Evolutionary conservation across 1,284 basidiomycete species (phyloP).

Genomic region (Hymenochaete sp.): DNA sequence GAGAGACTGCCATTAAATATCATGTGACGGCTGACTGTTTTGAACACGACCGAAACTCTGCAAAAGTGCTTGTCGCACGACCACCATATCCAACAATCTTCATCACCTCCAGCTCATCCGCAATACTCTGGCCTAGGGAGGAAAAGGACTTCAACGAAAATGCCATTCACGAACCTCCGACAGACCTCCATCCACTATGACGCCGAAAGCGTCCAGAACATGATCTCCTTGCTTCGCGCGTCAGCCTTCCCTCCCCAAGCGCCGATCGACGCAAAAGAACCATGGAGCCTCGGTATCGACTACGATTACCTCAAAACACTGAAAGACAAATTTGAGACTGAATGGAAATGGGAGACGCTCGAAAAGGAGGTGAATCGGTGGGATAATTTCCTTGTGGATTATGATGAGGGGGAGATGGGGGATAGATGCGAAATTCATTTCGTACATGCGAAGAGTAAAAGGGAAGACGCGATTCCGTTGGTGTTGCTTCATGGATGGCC

Average conservation of each 20-base stretch:
- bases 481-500: slow-evolving; percentile 24
- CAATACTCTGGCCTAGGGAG: too few relatives aligned
- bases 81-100: too few relatives aligned
- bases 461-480: slow-evolving; percentile 21
- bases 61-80: too few relatives aligned
- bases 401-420: slow-evolving; percentile 13
- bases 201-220: background rate
- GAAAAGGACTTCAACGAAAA: background rate
- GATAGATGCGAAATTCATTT: slow-evolving; percentile 20
- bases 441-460: slow-evolving; percentile 19
- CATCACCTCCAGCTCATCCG: too few relatives aligned
- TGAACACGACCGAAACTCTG: too few relatives aligned
- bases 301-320: slow-evolving; percentile 15
- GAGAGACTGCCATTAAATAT: too few relatives aligned
- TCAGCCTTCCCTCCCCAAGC: slow-evolving; percentile 13
- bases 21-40: too few relatives aligned
- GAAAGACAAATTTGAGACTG: slow-evolving; percentile 15
- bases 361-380: slow-evolving; percentile 12
- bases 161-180: background rate
- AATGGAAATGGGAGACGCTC: slow-evolving; percentile 16
- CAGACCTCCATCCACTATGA: background rate
- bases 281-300: slow-evolving; percentile 18
- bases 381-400: slow-evolving; percentile 18
- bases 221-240: slow-evolving; percentile 14
- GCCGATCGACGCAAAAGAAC: slow-evolving; percentile 12